Evolutionary conservation across 257 asterid species (phyloP).

Genomic region (Forsythia suspensa): DNA sequence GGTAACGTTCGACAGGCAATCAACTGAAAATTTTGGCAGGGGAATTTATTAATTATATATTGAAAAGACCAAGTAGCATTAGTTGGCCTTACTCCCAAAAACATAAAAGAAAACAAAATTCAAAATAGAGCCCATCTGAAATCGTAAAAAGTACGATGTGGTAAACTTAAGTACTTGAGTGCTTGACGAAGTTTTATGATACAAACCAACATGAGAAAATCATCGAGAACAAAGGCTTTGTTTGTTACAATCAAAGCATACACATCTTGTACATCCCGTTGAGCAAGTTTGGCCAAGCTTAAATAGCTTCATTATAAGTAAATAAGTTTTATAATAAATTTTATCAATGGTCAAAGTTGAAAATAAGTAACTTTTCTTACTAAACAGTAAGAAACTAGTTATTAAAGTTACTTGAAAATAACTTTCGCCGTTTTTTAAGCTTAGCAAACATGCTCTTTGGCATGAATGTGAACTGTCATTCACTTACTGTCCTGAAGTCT

Average conservation of each 20-base stretch:
- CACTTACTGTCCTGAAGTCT: background rate
- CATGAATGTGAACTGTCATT: too few relatives aligned
- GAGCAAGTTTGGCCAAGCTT: background rate
- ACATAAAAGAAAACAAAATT: background rate
- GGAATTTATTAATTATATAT: background rate
- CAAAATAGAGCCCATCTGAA: background rate
- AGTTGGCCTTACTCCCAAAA: background rate
- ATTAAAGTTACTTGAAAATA: too few relatives aligned
- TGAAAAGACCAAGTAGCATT: background rate
- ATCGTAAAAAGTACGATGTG: background rate
- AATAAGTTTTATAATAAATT: background rate
- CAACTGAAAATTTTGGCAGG: constrained; percentile 42
- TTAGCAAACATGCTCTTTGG: too few relatives aligned
- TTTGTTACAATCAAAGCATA: background rate
- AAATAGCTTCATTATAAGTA: background rate
- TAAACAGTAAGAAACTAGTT: background rate
- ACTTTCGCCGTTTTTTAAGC: background rate
- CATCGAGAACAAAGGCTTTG: background rate
- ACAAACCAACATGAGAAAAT: background rate
- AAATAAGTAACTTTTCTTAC: background rate
- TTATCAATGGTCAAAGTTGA: too few relatives aligned
- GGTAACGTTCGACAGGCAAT: constrained; percentile 65
- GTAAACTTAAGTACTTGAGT: background rate
- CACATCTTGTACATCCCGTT: background rate
- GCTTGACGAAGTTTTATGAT: background rate